Evolutionary conservation across 176 grass and related monocot species (phyloP), one percentile per base, ranked within the genome.

Genomic region (Carex pumila): DNA sequence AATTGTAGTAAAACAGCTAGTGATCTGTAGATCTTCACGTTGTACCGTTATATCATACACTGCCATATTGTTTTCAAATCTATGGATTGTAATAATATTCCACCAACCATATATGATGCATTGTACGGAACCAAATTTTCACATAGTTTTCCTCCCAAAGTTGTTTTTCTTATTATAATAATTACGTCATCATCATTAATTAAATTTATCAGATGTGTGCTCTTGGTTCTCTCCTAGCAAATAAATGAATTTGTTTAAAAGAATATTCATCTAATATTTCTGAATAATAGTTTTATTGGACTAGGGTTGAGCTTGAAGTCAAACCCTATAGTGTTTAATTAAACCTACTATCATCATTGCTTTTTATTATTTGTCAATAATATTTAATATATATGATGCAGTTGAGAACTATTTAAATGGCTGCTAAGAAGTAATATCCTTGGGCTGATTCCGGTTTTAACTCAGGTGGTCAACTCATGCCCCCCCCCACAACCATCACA

Each of bases 21-120:
- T 17, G 65, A 68, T 68, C 4, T 67, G n/a, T n/a, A n/a, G n/a
- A n/a, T n/a, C 29, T 67, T 39, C 65, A 34, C 3, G 12, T 67
- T 36, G 30, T 68, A 3, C 32, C 65, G 1, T 17, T 39, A 68
- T 68, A 68, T 68, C 65, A 61, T 68, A 69, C 14, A 69, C 32
- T 18, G 13, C 32, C 31, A 37, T 25, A 25, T 25, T 69, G 32
- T 18, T 34, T 69, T 69, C 32, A 69, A 69, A 69, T 53, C 45
- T 75, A 29, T 75, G 41, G 71, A 15, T 75, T 52, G 12, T 72
- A 71, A n/a, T 45, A 10, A 25, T 25, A 74, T 53, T 53, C 43
- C 71, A 74, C 71, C 71, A 53, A 68, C 65, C 12, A 64, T 71
- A 64, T 71, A 11, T 29, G 71, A 74, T 74, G 19, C 41, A 74